Evolutionary conservation across 768 basidiomycete genomes (phyloP), one percentile per base, ranked within the genome.

Genomic region (Cystofilobasidium capitatum): DNA sequence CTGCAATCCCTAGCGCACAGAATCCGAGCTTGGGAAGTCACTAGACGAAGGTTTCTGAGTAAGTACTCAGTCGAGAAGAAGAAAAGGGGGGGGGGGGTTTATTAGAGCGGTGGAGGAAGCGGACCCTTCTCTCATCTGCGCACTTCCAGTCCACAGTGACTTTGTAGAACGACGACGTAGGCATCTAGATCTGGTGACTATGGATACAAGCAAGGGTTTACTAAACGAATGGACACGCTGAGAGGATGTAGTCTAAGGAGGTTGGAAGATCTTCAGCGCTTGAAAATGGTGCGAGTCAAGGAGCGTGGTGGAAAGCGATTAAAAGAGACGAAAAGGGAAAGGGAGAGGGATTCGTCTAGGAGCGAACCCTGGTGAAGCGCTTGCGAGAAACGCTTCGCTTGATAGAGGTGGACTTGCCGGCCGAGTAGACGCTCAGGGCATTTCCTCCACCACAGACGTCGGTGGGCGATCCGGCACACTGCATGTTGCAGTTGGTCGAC

Each of bases 391-490:
- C 24, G 3, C 24, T 51, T 6, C 49, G 24, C 17, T 17, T 51
- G 49, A 29, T 6, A 4, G 6, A 16, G 17, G 44, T 20, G 17
- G 44, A n/a, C n/a, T n/a, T n/a, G n/a, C n/a, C n/a, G 6, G 44
- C 44, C 8, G 44, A 20, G 44, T 45, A 45, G 44, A 45, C 44
- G 17, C 44, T 20, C 6, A 45, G 44, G 14, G 44, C 44, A n/a
- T 16, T 45, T n/a, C 45, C 60, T 20, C 54, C 67, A 44, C 67
- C 67, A 57, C 68, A 69, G 42, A 58, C 33, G 20, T 63, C 39
- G 35, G 54, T 39, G 24, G 35, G 17, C 26, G 36, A 35, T 26
- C 68, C 68, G 26, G 39, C 57, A n/a, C 68, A 69, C 13, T 54
- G 33, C 44, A 58, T 69, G 55, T 36, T 20, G 17, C 62, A 45